Evolutionary conservation across 352 stramenopile species (phyloP), one percentile per base, ranked within the genome.

Genomic region (Elongisporangium prolatum): DNA sequence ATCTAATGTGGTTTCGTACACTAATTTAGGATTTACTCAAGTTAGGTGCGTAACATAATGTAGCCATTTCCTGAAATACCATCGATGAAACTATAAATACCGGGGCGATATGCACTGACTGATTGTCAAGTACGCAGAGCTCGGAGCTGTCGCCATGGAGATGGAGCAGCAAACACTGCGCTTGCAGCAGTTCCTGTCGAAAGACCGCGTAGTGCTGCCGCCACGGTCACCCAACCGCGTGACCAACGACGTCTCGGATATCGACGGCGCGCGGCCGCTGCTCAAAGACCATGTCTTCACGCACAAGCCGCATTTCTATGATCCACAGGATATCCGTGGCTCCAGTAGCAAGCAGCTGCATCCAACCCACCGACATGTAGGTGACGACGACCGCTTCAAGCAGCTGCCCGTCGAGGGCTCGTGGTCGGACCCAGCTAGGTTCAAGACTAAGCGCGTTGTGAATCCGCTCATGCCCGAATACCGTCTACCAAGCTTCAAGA

Each of bases 161-260:
- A 53, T 57, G 25, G 60, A 67, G 50, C 67, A 81, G 21, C 73
- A 82, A 48, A 71, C 74, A 14, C 62, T 54, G 21, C 65, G 63
- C 37, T 24, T 86, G 22, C 71, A 76, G 40, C 72, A 68, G 21
- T 88, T 88, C 49, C 57, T 88, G 37, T 61, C 67, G 20, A 69
- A 73, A 13, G 78, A 74, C 48, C 64, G 66, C 10, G 54, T 56
- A 18, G 55, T 60, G 14, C 67, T 65, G 10, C 59, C 61, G 5
- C 37, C 54, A 20, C 69, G 75, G 21, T 59, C 57, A 2, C 78
- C 75, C 11, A 48, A 76, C 14, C 75, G 80, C 54, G 52, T 57
- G 13, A 88, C 82, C 56, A 89, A 91, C 64, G 67, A 88, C 50
- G 69, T 91, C 48, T 77, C 75, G 6, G 82, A 91, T 52, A 91